phyloP scores from a whole-genome alignment of 2,329 filamentous ascomycete species.

The Neurospora crassa region DNA sequence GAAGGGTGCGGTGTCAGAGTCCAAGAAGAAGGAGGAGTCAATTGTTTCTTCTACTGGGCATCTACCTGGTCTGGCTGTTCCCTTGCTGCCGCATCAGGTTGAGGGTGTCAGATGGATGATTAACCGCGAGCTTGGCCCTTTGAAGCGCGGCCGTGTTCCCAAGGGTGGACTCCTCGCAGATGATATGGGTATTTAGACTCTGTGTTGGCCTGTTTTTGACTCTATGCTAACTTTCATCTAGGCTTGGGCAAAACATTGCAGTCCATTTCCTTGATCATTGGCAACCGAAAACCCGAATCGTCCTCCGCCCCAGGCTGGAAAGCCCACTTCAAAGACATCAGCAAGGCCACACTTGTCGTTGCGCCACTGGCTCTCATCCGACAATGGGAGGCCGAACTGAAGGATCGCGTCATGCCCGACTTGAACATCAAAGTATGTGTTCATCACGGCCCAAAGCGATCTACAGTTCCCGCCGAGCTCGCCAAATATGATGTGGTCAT shows the following conservation, averaged over 20 bases:
- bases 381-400: slow-evolving; percentile 93
- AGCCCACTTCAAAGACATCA: slow-evolving; percentile 58
- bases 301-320: slow-evolving; percentile 48
- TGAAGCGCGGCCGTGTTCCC: slow-evolving; percentile 72
- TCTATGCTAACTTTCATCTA: background rate
- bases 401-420: slow-evolving; percentile 61
- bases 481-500: slow-evolving; percentile 89
- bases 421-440: slow-evolving; percentile 74
- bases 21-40: slow-evolving; percentile 24
- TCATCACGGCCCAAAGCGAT: slow-evolving; percentile 80
- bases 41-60: slow-evolving; percentile 12
- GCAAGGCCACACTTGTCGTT: slow-evolving; percentile 80
- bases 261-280: slow-evolving; percentile 79
- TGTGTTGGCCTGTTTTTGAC: background rate
- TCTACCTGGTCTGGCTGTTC: background rate
- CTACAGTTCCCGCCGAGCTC: slow-evolving; percentile 67
- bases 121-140: slow-evolving; percentile 77
- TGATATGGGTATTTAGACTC: slow-evolving; percentile 61
- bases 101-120: slow-evolving; percentile 94
- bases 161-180: slow-evolving; percentile 94
- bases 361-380: slow-evolving; percentile 90
- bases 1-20: slow-evolving; percentile 34
- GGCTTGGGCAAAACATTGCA: slow-evolving; percentile 86
- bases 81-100: slow-evolving; percentile 81
- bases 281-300: slow-evolving; percentile 61